Evolutionary conservation across 1,139 yeast species (phyloP).

Genomic region (Zhuliangozyma parablackwelliae): DNA sequence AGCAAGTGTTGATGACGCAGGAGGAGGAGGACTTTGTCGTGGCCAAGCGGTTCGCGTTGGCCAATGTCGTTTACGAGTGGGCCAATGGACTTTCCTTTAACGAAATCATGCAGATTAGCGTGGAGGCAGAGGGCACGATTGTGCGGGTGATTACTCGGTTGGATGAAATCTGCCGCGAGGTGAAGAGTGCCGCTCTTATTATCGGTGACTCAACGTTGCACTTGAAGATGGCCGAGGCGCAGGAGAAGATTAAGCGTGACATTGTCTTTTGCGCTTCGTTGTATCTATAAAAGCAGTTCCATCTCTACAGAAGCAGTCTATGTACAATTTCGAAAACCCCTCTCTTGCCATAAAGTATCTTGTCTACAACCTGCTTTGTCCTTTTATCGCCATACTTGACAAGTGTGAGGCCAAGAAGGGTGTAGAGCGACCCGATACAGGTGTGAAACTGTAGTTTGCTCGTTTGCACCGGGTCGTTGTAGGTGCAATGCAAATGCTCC

Average conservation of each 20-base stretch:
- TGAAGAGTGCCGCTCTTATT: slow-evolving; percentile 87
- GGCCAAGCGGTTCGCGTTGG: slow-evolving; percentile 79
- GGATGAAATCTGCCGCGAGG: slow-evolving; percentile 94
- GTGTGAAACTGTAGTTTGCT: slow-evolving; percentile 20
- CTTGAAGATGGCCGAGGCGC: slow-evolving; percentile 86
- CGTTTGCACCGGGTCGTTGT: slow-evolving; percentile 1
- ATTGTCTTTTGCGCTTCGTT: slow-evolving; percentile 96
- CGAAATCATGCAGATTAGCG: slow-evolving; percentile 82
- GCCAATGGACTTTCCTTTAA: slow-evolving; percentile 91
- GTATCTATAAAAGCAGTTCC: slow-evolving; percentile 47
- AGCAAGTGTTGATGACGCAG: slow-evolving; percentile 71
- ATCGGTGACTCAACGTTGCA: slow-evolving; percentile 90
- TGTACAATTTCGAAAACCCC: slow-evolving; percentile 18
- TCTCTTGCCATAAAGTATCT: slow-evolving; percentile 22
- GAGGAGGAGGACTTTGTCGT: slow-evolving; percentile 86
- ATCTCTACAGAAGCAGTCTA: neutral
- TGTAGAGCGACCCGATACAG: slow-evolving; percentile 34
- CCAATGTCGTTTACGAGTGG: slow-evolving; percentile 97
- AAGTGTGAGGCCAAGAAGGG: slow-evolving; percentile 35
- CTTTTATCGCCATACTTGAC: slow-evolving; percentile 23
- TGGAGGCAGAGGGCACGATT: slow-evolving; percentile 94
- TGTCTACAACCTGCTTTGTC: slow-evolving; percentile 13
- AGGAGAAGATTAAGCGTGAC: slow-evolving; percentile 91
- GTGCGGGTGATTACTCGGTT: slow-evolving; percentile 93
- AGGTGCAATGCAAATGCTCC: no score